Evolutionary conservation across 257 asterid species (phyloP).

Genomic region (Scutellaria galericulata): DNA sequence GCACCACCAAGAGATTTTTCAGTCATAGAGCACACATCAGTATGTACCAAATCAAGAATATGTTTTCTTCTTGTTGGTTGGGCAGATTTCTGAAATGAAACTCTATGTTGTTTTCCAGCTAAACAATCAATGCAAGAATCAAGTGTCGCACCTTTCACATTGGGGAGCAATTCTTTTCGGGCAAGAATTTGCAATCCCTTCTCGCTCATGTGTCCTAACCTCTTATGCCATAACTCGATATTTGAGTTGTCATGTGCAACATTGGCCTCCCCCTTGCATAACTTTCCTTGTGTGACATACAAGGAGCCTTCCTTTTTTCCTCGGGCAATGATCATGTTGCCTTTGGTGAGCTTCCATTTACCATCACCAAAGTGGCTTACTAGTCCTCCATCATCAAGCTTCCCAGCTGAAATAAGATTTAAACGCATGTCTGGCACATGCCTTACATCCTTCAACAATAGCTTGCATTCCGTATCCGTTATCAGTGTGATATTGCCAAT

Average conservation of each 20-base stretch:
- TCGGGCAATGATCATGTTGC: not conserved
- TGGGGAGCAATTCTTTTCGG: no score
- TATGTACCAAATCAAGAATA: not conserved
- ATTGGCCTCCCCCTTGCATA: no score
- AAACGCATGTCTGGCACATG: constrained; percentile 19
- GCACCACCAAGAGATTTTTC: constrained; percentile 15
- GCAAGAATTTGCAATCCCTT: no score
- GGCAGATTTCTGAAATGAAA: not conserved
- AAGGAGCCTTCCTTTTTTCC: not conserved
- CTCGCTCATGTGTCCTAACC: no score
- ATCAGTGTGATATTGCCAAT: not conserved
- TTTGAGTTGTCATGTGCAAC: not conserved
- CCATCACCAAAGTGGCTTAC: not conserved
- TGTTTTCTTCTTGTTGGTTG: not conserved
- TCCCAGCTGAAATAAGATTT: constrained; percentile 8
- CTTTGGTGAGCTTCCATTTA: constrained; percentile 23
- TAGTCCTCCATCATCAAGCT: constrained; percentile 9
- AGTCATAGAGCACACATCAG: constrained; percentile 11
- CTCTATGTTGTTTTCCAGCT: not conserved
- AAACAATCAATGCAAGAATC: not conserved
- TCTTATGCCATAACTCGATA: not conserved
- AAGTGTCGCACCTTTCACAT: no score
- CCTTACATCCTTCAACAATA: constrained; percentile 6
- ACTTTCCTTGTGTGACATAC: constrained; percentile 9
- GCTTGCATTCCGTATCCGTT: not conserved